Percentiles rank a stretch among this genome's conserved stretches.
phyloP scores from a whole-genome alignment of 2,329 filamentous ascomycete species.

The Helicocarpus griseus region DNA sequence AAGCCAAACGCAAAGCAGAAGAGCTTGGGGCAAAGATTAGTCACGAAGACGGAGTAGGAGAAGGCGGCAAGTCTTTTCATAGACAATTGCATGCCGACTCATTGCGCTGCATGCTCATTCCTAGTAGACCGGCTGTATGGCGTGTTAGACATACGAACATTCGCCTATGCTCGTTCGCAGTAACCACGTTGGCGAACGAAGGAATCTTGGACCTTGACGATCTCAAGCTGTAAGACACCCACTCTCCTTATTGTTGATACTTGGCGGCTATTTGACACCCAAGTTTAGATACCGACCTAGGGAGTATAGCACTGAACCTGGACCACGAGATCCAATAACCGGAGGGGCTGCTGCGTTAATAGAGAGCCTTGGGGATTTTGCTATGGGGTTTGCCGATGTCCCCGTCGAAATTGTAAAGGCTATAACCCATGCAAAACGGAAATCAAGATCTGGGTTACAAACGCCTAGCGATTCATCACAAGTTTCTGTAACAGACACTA shows the following conservation, averaged over 20 bases:
- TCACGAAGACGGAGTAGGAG: slow-evolving; percentile 53
- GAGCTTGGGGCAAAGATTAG: slow-evolving; percentile 56
- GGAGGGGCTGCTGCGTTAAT: slow-evolving; percentile 68
- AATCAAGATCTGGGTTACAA: slow-evolving; percentile 8
- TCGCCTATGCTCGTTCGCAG: slow-evolving; percentile 62
- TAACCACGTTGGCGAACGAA: slow-evolving; percentile 56
- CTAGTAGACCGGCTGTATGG: slow-evolving; percentile 64
- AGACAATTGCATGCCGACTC: slow-evolving; percentile 56
- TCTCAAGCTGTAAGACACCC: slow-evolving; percentile 55
- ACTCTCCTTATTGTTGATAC: background rate
- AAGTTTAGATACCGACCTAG: slow-evolving; percentile 38
- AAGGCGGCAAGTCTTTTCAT: slow-evolving; percentile 60
- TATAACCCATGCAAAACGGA: slow-evolving; percentile 16
- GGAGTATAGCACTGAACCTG: slow-evolving; percentile 69
- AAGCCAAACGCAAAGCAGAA: slow-evolving; percentile 47
- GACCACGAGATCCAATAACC: slow-evolving; percentile 69
- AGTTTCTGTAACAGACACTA: slow-evolving; percentile 6
- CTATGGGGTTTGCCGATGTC: slow-evolving; percentile 71
- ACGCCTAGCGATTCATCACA: slow-evolving; percentile 1
- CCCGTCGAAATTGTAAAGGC: slow-evolving; percentile 46
- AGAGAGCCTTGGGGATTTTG: slow-evolving; percentile 71
- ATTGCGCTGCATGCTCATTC: slow-evolving; percentile 61
- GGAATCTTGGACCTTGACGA: slow-evolving; percentile 58
- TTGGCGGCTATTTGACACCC: slow-evolving; percentile 8
- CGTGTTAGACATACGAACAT: slow-evolving; percentile 58